These are phyloP conservation scores for Fabrea salina DNA, from an alignment of 169 alveolate species.

Conservation along the genomic window DNA sequence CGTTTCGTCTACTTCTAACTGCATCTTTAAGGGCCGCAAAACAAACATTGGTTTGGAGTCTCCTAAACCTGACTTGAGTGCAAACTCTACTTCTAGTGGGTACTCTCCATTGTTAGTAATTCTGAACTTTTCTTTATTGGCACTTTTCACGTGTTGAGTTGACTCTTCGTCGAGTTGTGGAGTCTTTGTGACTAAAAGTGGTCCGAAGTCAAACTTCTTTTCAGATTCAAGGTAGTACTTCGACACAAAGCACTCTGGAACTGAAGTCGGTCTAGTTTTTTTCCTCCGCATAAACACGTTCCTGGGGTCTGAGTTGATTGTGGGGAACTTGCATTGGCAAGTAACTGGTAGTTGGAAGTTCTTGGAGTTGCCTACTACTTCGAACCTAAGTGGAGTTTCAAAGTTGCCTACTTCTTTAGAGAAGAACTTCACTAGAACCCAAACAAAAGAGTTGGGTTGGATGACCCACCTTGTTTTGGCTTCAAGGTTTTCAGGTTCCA, in stretches of 20 bases:
- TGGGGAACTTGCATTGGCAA: conserved; percentile 79
- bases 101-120: conserved; percentile 81
- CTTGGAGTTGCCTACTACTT: conserved; percentile 62
- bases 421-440: conserved; percentile 78
- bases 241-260: conserved; percentile 71
- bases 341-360: conserved; percentile 54
- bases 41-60: conserved; percentile 75
- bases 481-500: conserved; percentile 35
- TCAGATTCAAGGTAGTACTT: conserved; percentile 66
- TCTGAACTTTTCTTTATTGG: conserved; percentile 67
- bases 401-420: conserved; percentile 72
- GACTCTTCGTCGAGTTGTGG: conserved; percentile 63
- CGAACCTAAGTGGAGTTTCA: conserved; percentile 78
- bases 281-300: conserved; percentile 71
- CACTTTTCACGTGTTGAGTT: conserved; percentile 56
- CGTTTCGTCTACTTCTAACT: conserved; percentile 80
- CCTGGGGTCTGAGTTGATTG: conserved; percentile 80
- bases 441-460: conserved; percentile 70
- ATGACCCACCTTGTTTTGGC: conserved; percentile 83
- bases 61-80: conserved; percentile 41
- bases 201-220: conserved; percentile 91
- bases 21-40: conserved; percentile 80
- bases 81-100: conserved; percentile 29
- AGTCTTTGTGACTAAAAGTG: conserved; percentile 86
- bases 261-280: conserved; percentile 62